Base-by-base conservation (phyloP, 345 rosid genomes). In the Dimocarpus longan region DNA sequence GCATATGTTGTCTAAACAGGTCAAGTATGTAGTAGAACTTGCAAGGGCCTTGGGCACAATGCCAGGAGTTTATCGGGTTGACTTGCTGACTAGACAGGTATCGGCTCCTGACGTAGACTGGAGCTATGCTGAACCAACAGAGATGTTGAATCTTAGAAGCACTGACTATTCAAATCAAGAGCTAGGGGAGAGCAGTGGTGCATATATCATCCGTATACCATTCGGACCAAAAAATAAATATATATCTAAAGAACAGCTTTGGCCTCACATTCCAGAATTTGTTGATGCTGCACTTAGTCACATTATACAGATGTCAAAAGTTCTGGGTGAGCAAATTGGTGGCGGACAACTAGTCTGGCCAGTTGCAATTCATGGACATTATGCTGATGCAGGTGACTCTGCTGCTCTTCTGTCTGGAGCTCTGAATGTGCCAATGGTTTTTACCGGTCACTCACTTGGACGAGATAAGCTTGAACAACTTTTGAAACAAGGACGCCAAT, bases 11-110 rank as follows among this genome's bases (percentile, higher is more conserved):
- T 69, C 63, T 69, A 71, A 73, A 70, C 85, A 92, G 95, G 95
- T 93, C 68, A 93, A 93, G 85, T 91, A 93, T 75, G 97, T 93
- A 42, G 97, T 93, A 81, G 97, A 93, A 87, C 95, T 93, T 79
- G 95, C 94, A 24, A 90, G 95, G 86, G 94, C 95, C 24, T 81
- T 93, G 83, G 95, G 89, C 8, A 82, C 93, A 78, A 93, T 89
- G 94, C 90, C 91, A 28, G 95, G 97, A 80, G 93, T 93, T 26
- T 93, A 86, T 74, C 88, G 97, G 60, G 97, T 91, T 62, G 97
- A 93, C 82, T 88, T 93, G 83, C 80, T 91, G 84, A 93, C 94
- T 39, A 89, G 97, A 73, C 97, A 93, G 75, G 92, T 91, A 64
- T 76, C 90, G 6, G 88, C 87, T 4, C 94, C 94, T 6, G 95